Conservation (phyloP, 225 moss, liverwort and hornwort species). For the Thuidium tamariscinum region DNA sequence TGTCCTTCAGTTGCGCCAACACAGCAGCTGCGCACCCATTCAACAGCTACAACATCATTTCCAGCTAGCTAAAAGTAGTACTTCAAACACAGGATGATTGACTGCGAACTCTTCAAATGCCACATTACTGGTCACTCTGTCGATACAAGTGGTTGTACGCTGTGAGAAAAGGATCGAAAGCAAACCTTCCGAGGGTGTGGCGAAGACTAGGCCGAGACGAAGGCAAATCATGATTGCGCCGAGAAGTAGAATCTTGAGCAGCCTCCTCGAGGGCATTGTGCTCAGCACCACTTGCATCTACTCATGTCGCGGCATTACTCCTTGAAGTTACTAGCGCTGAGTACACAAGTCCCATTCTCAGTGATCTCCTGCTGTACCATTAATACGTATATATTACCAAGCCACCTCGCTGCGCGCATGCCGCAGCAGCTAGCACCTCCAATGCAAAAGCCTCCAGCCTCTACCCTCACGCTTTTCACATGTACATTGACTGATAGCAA, state of each 20-base stretch:
- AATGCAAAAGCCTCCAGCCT: background rate
- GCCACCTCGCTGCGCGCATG: background rate
- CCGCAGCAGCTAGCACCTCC: background rate
- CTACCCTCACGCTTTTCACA: background rate
- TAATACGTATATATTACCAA: background rate
- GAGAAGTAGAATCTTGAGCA: background rate
- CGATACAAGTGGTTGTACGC: background rate
- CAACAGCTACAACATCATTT: background rate
- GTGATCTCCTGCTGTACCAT: background rate
- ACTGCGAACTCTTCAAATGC: background rate
- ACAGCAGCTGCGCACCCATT: constrained; percentile 22
- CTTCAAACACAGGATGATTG: background rate
- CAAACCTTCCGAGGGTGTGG: constrained; percentile 26
- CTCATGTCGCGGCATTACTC: background rate
- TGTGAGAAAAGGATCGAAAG: background rate
- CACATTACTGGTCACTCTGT: background rate
- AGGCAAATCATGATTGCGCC: constrained; percentile 5
- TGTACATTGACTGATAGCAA: background rate
- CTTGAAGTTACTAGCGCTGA: background rate
- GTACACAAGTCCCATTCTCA: background rate
- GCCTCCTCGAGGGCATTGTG: constrained; percentile 11
- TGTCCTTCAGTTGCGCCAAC: constrained; percentile 22
- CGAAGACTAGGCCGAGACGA: background rate
- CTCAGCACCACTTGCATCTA: background rate
- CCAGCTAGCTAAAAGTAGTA: background rate